phyloP scores from a whole-genome alignment of 805 yeast genomes.

The Ogataea glucozyma region DNA sequence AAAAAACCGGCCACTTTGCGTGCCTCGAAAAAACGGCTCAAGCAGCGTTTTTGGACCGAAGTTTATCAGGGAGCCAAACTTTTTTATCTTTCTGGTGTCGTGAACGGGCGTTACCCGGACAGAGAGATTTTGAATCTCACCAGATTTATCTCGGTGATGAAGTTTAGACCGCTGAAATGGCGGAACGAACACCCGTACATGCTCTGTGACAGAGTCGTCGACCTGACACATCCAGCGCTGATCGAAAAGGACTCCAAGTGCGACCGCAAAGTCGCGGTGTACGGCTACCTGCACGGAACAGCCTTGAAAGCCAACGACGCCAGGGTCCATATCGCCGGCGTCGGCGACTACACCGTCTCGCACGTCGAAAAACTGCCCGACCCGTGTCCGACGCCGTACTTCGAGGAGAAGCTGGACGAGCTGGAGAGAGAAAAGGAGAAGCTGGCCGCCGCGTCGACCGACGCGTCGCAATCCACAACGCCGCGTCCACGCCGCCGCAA shows the following conservation, averaged over 20 bases:
- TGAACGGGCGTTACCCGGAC: constrained; percentile 97
- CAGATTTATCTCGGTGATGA: constrained; percentile 94
- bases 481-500: constrained; percentile 69
- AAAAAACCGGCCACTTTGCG: constrained; percentile 86
- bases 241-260: constrained; percentile 78
- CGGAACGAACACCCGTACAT: constrained; percentile 97
- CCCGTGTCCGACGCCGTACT: constrained; percentile 98
- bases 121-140: constrained; percentile 90
- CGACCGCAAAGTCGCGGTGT: constrained; percentile 87
- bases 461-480: constrained; percentile 39
- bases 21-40: constrained; percentile 86
- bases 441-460: constrained; percentile 62
- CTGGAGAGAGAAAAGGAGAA: constrained; percentile 71
- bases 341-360: constrained; percentile 81
- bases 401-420: constrained; percentile 82
- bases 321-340: constrained; percentile 90
- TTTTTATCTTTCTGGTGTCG: constrained; percentile 90
- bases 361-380: constrained; percentile 90
- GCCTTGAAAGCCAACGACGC: constrained; percentile 70
- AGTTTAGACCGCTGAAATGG: constrained; percentile 99
- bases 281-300: constrained; percentile 95
- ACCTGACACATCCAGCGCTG: constrained; percentile 86
- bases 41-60: constrained; percentile 97
- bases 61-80: constrained; percentile 97
- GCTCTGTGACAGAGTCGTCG: constrained; percentile 85